Conservation (phyloP, 352 stramenopile genomes). For the Plasmopara halstedii region DNA sequence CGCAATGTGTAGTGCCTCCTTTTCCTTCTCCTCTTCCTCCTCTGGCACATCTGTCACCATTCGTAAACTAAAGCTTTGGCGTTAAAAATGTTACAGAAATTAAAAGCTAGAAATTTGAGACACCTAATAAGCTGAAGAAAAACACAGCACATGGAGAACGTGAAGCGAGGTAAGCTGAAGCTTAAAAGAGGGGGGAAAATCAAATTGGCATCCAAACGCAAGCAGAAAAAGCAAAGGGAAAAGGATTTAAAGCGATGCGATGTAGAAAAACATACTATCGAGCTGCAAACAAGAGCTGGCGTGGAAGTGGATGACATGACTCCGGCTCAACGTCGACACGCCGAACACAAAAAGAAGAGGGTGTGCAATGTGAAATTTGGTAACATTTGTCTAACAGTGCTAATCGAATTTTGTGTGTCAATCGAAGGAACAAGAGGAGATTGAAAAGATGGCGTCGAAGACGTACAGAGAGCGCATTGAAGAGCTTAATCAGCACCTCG, state of each 20-base stretch:
- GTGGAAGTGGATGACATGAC: conserved; percentile 48
- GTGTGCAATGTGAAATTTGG: conserved; percentile 23
- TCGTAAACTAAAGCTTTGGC: conserved; percentile 1
- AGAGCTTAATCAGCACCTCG: conserved; percentile 95
- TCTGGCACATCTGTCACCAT: conserved; percentile 10
- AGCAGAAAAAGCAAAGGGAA: conserved; percentile 55
- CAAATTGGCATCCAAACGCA: conserved; percentile 44
- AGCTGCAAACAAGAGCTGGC: conserved; percentile 12
- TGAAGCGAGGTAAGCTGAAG: conserved; percentile 80
- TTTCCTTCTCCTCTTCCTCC: not conserved
- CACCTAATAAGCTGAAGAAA: no score
- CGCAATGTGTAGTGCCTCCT: no score
- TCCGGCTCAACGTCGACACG: conserved; percentile 66
- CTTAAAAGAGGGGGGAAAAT: conserved; percentile 60
- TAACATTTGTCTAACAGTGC: not conserved
- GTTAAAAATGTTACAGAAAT: not conserved
- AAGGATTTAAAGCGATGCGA: conserved; percentile 34
- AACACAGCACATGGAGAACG: conserved; percentile 69
- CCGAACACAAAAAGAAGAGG: conserved; percentile 71
- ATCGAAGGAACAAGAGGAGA: conserved; percentile 73
- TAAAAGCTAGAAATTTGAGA: no score
- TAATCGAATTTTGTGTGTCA: conserved; percentile 1
- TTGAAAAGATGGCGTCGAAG: conserved; percentile 77
- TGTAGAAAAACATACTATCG: conserved; percentile 9
- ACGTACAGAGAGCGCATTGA: conserved; percentile 92